Evolutionary conservation across 768 basidiomycete genomes (phyloP).

Genomic region (Kwoniella bestiolae): DNA sequence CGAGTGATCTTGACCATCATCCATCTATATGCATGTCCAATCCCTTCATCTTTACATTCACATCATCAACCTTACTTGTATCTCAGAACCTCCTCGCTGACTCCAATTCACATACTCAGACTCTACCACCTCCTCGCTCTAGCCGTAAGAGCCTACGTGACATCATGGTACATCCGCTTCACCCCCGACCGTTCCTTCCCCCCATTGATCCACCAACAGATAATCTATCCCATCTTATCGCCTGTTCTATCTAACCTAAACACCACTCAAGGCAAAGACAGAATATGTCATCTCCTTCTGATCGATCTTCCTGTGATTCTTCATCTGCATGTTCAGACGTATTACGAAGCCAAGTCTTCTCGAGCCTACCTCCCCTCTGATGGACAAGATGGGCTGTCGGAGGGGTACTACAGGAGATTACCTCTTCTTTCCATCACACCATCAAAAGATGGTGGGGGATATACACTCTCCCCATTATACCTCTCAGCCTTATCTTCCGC

Average conservation of each 20-base stretch:
- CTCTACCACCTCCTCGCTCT: conserved; percentile 46
- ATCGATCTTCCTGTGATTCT: conserved; percentile 42
- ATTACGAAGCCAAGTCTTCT: conserved; percentile 27
- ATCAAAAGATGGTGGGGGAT: background rate
- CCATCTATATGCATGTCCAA: no score
- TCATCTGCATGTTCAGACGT: conserved; percentile 33
- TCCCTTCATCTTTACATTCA: background rate
- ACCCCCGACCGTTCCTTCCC: conserved; percentile 43
- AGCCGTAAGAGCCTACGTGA: conserved; percentile 40
- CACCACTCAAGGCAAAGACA: conserved; percentile 21
- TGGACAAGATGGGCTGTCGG: background rate
- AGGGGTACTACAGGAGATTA: conserved; percentile 36
- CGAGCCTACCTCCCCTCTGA: background rate
- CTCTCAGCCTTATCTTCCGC: conserved; percentile 64
- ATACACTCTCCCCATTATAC: conserved; percentile 41
- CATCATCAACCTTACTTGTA: background rate
- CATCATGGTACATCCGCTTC: conserved; percentile 49
- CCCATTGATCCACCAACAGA: conserved; percentile 26
- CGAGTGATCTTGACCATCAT: no score
- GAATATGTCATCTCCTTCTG: conserved; percentile 35
- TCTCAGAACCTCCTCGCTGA: no score
- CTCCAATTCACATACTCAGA: conserved; percentile 7
- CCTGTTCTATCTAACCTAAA: conserved; percentile 33
- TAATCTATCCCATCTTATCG: conserved; percentile 36
- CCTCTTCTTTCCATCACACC: conserved; percentile 33